A percentile compares a stretch with the other conserved stretches of the same genome.
phyloP scores from a whole-genome alignment of 352 stramenopile genomes.

The Phytopythium kandeliae region DNA sequence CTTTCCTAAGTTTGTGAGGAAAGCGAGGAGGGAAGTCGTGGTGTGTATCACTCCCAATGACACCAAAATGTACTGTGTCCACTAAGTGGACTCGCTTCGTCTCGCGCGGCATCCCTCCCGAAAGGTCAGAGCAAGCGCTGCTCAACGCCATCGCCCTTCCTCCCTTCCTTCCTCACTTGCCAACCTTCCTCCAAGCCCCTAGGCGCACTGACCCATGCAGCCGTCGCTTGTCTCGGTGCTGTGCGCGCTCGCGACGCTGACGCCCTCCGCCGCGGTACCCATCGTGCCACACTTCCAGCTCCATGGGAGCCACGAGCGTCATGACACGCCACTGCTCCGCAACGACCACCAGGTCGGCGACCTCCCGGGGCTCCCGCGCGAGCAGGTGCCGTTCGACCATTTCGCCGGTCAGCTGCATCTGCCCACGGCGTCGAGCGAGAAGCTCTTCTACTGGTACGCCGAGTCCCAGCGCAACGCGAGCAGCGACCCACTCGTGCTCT shows the following conservation, averaged over 20 bases:
- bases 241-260: constrained; percentile 13
- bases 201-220: constrained; percentile 11
- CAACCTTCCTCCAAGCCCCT: background rate
- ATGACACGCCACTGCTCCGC: constrained; percentile 3
- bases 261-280: constrained; percentile 5
- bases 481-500: constrained; percentile 79
- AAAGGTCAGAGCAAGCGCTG: no score
- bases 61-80: background rate
- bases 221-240: constrained; percentile 6
- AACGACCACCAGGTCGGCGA: constrained; percentile 37
- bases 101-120: no score
- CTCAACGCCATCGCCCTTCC: constrained; percentile 5
- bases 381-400: constrained; percentile 47
- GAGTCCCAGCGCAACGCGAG: constrained; percentile 40
- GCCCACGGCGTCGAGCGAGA: constrained; percentile 26
- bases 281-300: background rate
- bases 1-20: no score
- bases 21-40: background rate
- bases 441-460: constrained; percentile 68
- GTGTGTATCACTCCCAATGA: background rate
- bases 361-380: constrained; percentile 39
- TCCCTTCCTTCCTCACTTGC: background rate
- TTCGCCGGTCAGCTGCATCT: constrained; percentile 58
- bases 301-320: background rate
- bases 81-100: constrained; percentile 11